A percentile compares a stretch with the other conserved stretches of the same genome.
Evolutionary conservation across 805 yeast species (phyloP).

Genomic region (Zygosaccharomyces pseudorouxii): DNA sequence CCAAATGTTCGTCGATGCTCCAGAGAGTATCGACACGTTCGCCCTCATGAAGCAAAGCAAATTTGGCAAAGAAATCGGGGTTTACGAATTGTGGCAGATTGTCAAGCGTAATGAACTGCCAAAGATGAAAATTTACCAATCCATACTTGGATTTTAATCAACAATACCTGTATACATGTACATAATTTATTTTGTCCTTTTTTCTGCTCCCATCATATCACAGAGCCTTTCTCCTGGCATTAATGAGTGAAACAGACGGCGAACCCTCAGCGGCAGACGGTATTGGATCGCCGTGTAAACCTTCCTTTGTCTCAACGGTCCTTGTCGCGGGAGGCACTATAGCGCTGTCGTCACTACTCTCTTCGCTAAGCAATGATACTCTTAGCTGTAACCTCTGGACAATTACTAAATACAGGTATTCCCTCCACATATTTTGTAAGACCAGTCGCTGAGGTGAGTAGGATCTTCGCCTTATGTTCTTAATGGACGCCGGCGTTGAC

Average conservation of each 20-base stretch:
- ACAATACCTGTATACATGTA: background rate
- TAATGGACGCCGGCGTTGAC: conserved; percentile 14
- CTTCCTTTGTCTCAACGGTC: background rate
- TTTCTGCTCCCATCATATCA: background rate
- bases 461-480: conserved; percentile 8
- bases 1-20: conserved; percentile 34
- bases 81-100: conserved; percentile 22
- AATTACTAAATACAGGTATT: conserved; percentile 34
- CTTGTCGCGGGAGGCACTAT: background rate
- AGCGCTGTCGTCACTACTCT: background rate
- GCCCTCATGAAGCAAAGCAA: conserved; percentile 30
- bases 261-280: conserved; percentile 1
- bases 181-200: background rate
- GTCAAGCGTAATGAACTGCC: conserved; percentile 13
- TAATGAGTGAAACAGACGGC: background rate
- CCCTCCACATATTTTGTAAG: conserved; percentile 30
- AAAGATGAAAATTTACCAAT: conserved; percentile 15
- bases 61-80: conserved; percentile 32
- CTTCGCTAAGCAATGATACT: conserved; percentile 12
- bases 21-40: conserved; percentile 31
- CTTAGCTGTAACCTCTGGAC: conserved; percentile 34
- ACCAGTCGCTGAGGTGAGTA: conserved; percentile 10
- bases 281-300: background rate
- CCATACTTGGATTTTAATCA: conserved; percentile 11
- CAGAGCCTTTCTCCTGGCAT: conserved; percentile 1